Conservation (phyloP, 306 rosid species). For the Castanospermum australe region DNA sequence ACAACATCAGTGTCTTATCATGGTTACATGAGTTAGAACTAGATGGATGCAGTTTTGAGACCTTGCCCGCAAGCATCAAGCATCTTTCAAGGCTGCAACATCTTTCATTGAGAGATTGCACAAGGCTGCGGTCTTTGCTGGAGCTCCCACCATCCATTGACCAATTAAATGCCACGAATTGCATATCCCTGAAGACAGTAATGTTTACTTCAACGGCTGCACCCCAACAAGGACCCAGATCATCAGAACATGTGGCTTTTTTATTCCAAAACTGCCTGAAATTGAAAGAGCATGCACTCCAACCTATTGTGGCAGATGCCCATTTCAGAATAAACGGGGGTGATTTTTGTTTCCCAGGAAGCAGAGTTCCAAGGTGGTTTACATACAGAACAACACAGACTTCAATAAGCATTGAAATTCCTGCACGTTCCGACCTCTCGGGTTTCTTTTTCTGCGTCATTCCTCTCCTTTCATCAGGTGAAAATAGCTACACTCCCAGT, state of each 20-base stretch:
- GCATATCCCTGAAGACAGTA: neutral
- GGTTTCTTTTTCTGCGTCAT: conserved; percentile 32
- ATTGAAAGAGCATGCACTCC: neutral
- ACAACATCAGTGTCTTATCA: neutral
- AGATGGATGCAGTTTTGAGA: conserved; percentile 23
- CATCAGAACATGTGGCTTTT: neutral
- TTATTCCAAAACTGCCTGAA: neutral
- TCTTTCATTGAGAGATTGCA: neutral
- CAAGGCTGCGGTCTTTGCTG: neutral
- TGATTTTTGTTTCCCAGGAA: neutral
- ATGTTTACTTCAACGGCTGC: too few relatives aligned
- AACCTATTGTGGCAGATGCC: neutral
- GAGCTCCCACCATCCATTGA: neutral
- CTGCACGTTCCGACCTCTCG: neutral
- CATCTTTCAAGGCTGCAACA: neutral
- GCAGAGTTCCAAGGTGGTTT: neutral
- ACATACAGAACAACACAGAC: neutral
- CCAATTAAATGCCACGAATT: neutral
- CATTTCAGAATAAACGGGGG: neutral
- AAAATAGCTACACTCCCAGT: too few relatives aligned
- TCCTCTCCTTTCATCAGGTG: too few relatives aligned
- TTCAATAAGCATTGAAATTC: neutral
- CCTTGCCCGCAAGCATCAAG: conserved; percentile 17
- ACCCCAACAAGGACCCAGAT: too few relatives aligned
- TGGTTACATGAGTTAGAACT: conserved; percentile 3